Base-by-base conservation (phyloP, 2,329 filamentous ascomycete species). In the Diaporthe velutina region DNA sequence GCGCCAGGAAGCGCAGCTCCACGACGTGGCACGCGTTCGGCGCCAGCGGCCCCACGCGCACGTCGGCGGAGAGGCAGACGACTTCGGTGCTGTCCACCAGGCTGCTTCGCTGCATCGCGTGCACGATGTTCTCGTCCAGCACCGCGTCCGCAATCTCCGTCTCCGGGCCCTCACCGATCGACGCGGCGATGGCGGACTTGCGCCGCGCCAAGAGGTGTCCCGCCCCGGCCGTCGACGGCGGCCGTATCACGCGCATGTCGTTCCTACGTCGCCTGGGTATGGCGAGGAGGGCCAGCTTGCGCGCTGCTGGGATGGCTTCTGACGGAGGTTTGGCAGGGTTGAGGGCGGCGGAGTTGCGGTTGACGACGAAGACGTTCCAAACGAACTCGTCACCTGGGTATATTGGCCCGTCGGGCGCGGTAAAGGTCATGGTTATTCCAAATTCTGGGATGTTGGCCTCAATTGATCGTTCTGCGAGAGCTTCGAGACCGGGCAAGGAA, bases 281-380 rank as follows among this genome's bases (percentile, higher is more conserved):
- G 6, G 91, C 90, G 35, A 94, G 83, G 28, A 96, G 86, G 35
- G 93, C 93, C 50, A 97, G 87, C 79, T 94, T 94, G 68, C 94
- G 90, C 30, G 70, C 35, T n/a, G 64, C 67, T 35, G 73, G 84
- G 45, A 86, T 88, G 25, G 86, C 84, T 15, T 76, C 33, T 10
- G 60, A 54, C 12, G 64, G 58, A 3, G 68, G 58, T 15, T 54
- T 87, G 30, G 88, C 83, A 12, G 83, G 78, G 55, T 60, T 35
- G 3, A 74, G 42, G 12, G 75, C 33, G 2, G 66, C 45, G 54
- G 85, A 84, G 61, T 90, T 91, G 66, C 93, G 90, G 82, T 96
- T 97, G 77, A 95, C 92, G 50, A 96, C 91, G 79, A 95, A 93
- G 22, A 96, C 88, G 45, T 89, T 89, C 92, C 94, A 95, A 54